A percentile compares a stretch with the other conserved stretches of the same genome.
These are phyloP conservation scores for Fusarium xylarioides DNA, from an alignment of 2,329 filamentous ascomycete species.

Conservation along the genomic window DNA sequence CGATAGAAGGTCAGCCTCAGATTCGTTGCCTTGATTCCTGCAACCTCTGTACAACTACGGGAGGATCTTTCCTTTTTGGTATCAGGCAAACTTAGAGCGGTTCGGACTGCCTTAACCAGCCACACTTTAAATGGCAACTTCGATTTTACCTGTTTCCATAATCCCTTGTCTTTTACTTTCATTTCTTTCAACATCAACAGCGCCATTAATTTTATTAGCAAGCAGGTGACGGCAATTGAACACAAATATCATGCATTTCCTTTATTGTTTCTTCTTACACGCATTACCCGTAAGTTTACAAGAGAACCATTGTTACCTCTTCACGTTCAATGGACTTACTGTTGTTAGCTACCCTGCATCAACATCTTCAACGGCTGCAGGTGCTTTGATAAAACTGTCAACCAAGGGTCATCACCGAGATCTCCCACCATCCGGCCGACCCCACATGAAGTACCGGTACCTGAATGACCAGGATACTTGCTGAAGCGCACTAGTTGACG, in stretches of 20 bases:
- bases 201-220: not conserved
- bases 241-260: not conserved
- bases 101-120: not conserved
- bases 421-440: slow-evolving; percentile 33
- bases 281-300: not conserved
- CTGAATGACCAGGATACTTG: slow-evolving; percentile 36
- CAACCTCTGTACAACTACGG: not conserved
- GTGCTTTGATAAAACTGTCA: slow-evolving; percentile 35
- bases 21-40: not conserved
- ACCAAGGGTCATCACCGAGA: slow-evolving; percentile 31
- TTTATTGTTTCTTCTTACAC: not conserved
- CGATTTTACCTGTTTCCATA: not conserved
- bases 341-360: slow-evolving; percentile 26
- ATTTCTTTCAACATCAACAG: not conserved
- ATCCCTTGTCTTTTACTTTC: not conserved
- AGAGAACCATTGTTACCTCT: not conserved
- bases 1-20: not conserved
- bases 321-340: not conserved
- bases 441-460: slow-evolving; percentile 43
- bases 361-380: slow-evolving; percentile 18
- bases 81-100: not conserved
- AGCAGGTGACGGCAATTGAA: not conserved
- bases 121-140: not conserved
- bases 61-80: not conserved
- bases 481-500: slow-evolving; percentile 45